Evolutionary conservation across 495 filamentous ascomycete species (phyloP), one percentile per base, ranked within the genome.

Genomic region (Alectoria sarmentosa): DNA sequence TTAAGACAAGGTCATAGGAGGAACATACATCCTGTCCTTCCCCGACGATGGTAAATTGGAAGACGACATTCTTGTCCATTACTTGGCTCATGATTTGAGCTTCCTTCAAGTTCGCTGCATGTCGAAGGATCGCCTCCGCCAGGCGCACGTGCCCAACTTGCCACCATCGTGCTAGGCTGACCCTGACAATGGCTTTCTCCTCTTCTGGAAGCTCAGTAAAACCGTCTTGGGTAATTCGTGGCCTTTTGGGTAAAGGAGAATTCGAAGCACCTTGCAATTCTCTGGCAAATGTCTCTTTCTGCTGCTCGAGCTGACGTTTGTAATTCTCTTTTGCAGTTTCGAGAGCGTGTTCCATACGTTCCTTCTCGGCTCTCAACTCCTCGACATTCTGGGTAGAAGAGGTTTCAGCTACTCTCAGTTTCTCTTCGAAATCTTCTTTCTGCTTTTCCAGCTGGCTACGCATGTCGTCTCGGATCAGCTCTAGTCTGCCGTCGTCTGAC

Each of bases 31-130:
- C 84, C 69, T 98, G 92, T 3, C 94, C 94, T 69, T 88, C 79
- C 66, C 95, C 92, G 36, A 98, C 84, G 63, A 98, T 84, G 23
- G 91, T 88, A 72, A 96, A 98, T 75, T 98, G 94, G 76, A 98
- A 98, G 41, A 93, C 89, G 21, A 96, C 88, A 67, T 86, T 86
- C 76, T 96, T 94, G 69, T 94, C 91, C 82, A 98, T 90, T 66
- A 92, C 91, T 65, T 96, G 91, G 76, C 95, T 97, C 89, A 98
- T 93, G 58, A 98, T 86, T 73, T 98, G 94, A 6, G 93, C 95
- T 73, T 98, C 94, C 74, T 98, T 98, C 48, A 98, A 76, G 42
- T 84, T 84, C 17, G 89, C 85, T 11, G 93, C 93, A 75, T 95
- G 85, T 68, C 95, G 90, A 32, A 98, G 74, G 37, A 98, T 85